phyloP scores from a whole-genome alignment of 225 moss, liverwort and hornwort genomes.

The Marchantia paleacea region DNA sequence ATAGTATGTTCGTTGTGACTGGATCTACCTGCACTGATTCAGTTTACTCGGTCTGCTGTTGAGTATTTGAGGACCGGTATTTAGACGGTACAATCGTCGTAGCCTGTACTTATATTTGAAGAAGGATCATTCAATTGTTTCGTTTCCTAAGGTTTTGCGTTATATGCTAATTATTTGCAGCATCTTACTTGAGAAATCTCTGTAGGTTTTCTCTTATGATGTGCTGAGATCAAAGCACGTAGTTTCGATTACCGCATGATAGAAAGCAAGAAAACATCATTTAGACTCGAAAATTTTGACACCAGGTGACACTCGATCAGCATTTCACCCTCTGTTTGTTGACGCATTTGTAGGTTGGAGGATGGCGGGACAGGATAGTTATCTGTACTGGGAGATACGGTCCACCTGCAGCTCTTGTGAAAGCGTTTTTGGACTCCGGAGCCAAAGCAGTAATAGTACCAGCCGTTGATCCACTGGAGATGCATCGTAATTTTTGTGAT shows the following conservation, averaged over 20 bases:
- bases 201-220: neutral
- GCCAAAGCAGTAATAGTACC: conserved; percentile 92
- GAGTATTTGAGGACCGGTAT: no score
- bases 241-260: no score
- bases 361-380: conserved; percentile 90
- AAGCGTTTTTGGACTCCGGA: conserved; percentile 90
- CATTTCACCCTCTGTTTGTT: neutral
- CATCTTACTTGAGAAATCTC: neutral
- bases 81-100: no score
- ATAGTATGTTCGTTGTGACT: neutral
- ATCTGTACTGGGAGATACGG: conserved; percentile 78
- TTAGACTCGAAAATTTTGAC: neutral
- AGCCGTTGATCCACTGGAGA: conserved; percentile 54
- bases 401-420: conserved; percentile 63
- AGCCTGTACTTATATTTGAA: no score
- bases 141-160: no score
- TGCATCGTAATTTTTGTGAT: conserved; percentile 41
- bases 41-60: neutral
- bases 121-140: no score
- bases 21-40: neutral
- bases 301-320: neutral
- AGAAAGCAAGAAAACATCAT: neutral
- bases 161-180: no score
- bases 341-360: conserved; percentile 62
- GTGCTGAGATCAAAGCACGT: neutral